Conservation (phyloP, 352 stramenopile species). For the Phytophthora podocarpi region DNA sequence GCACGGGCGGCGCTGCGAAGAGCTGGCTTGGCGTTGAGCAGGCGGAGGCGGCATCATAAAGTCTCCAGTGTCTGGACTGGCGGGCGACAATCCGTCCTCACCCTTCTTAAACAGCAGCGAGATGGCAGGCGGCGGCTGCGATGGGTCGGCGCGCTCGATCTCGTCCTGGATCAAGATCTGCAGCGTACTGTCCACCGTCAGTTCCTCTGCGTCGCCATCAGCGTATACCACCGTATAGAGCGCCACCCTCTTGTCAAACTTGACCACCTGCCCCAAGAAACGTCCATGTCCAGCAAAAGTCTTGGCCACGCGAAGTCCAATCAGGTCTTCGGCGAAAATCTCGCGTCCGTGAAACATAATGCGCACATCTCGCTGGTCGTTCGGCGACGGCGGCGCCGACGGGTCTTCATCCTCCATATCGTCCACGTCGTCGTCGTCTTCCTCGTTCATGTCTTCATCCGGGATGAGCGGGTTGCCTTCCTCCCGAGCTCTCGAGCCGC, state of each 20-base stretch:
- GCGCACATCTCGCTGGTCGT: slow-evolving; percentile 45
- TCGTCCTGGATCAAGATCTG: slow-evolving; percentile 88
- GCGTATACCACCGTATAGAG: slow-evolving; percentile 87
- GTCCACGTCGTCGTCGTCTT: slow-evolving; percentile 21
- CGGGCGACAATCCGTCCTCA: slow-evolving; percentile 18
- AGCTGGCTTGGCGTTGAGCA: background rate
- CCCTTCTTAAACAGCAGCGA: slow-evolving; percentile 38
- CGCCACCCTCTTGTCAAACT: slow-evolving; percentile 73
- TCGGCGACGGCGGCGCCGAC: slow-evolving; percentile 30
- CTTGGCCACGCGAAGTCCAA: slow-evolving; percentile 84
- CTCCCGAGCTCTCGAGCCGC: too few relatives aligned
- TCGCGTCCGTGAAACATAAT: slow-evolving; percentile 80
- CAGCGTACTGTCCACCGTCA: slow-evolving; percentile 78
- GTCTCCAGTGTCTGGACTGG: slow-evolving; percentile 29
- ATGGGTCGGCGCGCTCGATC: slow-evolving; percentile 78
- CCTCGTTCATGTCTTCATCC: slow-evolving; percentile 32
- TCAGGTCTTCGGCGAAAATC: slow-evolving; percentile 76
- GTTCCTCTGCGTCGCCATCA: slow-evolving; percentile 79
- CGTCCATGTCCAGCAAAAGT: slow-evolving; percentile 80
- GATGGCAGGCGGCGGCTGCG: slow-evolving; percentile 45
- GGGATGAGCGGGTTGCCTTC: slow-evolving; percentile 17
- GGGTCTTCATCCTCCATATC: slow-evolving; percentile 26
- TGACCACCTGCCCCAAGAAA: slow-evolving; percentile 87
- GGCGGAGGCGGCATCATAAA: slow-evolving; percentile 26
- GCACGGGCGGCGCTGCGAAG: slow-evolving; percentile 12